Conservation (phyloP, 2,329 filamentous ascomycete species). For the Fusarium lateritium region DNA sequence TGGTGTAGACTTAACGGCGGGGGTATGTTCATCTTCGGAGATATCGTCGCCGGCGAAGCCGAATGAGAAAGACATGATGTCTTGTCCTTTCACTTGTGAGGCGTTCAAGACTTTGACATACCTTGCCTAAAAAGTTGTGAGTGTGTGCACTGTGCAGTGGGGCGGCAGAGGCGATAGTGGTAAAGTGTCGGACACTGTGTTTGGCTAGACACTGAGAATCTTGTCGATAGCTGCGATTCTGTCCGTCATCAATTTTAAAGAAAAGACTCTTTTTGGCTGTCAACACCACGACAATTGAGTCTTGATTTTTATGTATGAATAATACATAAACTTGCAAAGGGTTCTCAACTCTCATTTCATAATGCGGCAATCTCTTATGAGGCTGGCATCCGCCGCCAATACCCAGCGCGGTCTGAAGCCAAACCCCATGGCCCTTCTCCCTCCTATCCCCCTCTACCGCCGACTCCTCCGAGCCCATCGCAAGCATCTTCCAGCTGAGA, state of each 20-base stretch:
- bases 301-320: neutral
- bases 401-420: conserved; percentile 55
- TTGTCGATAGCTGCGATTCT: conserved; percentile 24
- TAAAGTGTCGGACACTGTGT: conserved; percentile 39
- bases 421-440: conserved; percentile 77
- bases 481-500: conserved; percentile 79
- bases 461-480: conserved; percentile 89
- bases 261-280: conserved; percentile 4
- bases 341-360: neutral
- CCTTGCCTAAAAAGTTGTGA: conserved; percentile 35
- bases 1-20: conserved; percentile 40
- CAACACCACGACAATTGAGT: conserved; percentile 1
- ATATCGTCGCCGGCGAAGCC: conserved; percentile 76
- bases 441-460: conserved; percentile 90
- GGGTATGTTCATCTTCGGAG: conserved; percentile 58
- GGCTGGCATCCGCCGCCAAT: conserved; percentile 57
- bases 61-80: conserved; percentile 69
- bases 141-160: conserved; percentile 50
- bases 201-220: conserved; percentile 28
- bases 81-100: conserved; percentile 8
- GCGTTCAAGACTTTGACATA: conserved; percentile 5
- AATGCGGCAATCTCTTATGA: conserved; percentile 50
- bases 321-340: neutral
- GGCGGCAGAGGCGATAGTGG: conserved; percentile 25
- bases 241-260: conserved; percentile 19